These are phyloP conservation scores for Jaapia argillacea DNA, from an alignment of 768 basidiomycete genomes.

Conservation along the genomic window DNA sequence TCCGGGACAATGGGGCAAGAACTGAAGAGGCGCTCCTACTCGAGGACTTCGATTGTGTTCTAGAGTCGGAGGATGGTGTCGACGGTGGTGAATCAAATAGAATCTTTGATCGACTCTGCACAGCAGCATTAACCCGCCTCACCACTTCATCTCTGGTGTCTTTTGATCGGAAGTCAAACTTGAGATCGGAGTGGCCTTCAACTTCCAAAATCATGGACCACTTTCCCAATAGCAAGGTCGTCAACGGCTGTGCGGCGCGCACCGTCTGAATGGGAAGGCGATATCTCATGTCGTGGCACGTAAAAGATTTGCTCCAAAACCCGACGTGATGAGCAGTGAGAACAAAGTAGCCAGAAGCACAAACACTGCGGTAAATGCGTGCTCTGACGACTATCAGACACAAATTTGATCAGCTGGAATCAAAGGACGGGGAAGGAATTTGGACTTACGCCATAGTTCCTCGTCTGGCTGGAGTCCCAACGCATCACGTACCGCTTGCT, in stretches of 20 bases:
- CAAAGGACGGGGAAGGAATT: neutral
- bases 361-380: conserved; percentile 23
- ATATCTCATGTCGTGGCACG: conserved; percentile 26
- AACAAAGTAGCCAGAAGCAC: conserved; percentile 31
- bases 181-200: conserved; percentile 33
- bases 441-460: conserved; percentile 10
- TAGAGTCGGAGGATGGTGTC: neutral
- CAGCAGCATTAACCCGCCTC: conserved; percentile 20
- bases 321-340: conserved; percentile 28
- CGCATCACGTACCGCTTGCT: conserved; percentile 20
- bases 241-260: conserved; percentile 23
- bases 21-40: conserved; percentile 22
- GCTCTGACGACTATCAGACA: conserved; percentile 26
- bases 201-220: no score
- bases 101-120: conserved; percentile 5
- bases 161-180: conserved; percentile 37
- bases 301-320: conserved; percentile 37
- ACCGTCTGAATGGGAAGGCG: conserved; percentile 33
- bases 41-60: conserved; percentile 3
- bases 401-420: conserved; percentile 1
- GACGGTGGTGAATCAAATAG: conserved; percentile 4
- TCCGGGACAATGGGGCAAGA: conserved; percentile 35
- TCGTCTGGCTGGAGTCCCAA: conserved; percentile 13
- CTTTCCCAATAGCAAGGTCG: conserved; percentile 33
- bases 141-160: conserved; percentile 35